phyloP scores from a whole-genome alignment of 2,329 filamentous ascomycete species.

The Fusarium foetens region DNA sequence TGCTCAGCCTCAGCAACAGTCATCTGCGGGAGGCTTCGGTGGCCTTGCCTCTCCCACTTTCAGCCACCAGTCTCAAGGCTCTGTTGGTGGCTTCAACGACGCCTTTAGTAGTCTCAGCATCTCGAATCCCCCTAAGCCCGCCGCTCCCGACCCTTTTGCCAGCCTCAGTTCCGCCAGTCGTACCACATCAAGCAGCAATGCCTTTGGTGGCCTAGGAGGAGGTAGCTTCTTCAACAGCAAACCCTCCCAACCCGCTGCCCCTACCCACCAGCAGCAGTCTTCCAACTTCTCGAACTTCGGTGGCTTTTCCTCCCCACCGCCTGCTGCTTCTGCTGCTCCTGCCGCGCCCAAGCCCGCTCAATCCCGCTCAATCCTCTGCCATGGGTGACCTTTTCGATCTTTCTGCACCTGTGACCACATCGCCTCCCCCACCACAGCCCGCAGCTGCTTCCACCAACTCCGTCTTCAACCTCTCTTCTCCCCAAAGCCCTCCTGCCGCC shows the following conservation, averaged over 20 bases:
- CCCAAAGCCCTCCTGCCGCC: constrained; percentile 57
- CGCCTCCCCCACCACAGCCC: constrained; percentile 54
- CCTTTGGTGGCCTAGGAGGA: constrained; percentile 69
- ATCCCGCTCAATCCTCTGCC: constrained; percentile 62
- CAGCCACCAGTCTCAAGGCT: constrained; percentile 61
- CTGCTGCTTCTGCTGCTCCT: constrained; percentile 48
- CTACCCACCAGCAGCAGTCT: constrained; percentile 61
- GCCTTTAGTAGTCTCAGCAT: constrained; percentile 69
- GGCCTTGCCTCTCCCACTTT: constrained; percentile 69
- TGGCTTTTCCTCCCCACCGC: constrained; percentile 62
- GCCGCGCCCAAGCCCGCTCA: constrained; percentile 55
- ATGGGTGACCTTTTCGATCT: constrained; percentile 88
- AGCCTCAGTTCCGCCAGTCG: constrained; percentile 57
- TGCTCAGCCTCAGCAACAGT: constrained; percentile 55
- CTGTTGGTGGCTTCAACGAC: constrained; percentile 76
- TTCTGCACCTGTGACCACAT: constrained; percentile 62
- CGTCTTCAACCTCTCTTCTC: constrained; percentile 82
- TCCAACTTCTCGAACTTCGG: constrained; percentile 73
- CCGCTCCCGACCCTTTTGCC: constrained; percentile 67
- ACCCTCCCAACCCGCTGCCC: constrained; percentile 66
- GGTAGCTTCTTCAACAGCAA: constrained; percentile 86
- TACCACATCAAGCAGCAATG: constrained; percentile 50
- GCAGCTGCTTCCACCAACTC: constrained; percentile 63
- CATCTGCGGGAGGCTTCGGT: constrained; percentile 73
- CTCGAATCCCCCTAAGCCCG: constrained; percentile 56